Conservation (phyloP, 345 rosid species). For the Lepidium aucheri region DNA sequence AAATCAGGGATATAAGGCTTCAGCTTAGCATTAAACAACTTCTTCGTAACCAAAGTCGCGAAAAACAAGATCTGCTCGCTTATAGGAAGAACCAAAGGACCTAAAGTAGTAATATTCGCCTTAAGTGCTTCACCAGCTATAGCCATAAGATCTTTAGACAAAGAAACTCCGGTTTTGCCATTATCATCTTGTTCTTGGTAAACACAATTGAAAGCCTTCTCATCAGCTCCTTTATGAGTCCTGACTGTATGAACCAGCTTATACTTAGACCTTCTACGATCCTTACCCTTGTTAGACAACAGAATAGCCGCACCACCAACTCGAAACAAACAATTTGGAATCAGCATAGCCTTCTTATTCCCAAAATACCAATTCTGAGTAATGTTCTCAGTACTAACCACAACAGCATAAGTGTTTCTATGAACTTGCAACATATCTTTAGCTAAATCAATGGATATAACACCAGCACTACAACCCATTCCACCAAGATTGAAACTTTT, state of each 20-base stretch:
- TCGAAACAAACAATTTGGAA: constrained; percentile 83
- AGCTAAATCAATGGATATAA: constrained; percentile 72
- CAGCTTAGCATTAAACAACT: constrained; percentile 44
- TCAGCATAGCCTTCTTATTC: constrained; percentile 78
- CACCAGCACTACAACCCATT: constrained; percentile 95
- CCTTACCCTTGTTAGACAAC: constrained; percentile 53
- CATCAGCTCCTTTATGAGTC: constrained; percentile 87
- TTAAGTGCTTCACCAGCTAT: constrained; percentile 88
- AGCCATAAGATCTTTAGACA: constrained; percentile 87
- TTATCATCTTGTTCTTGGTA: constrained; percentile 79
- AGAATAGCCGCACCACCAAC: constrained; percentile 74
- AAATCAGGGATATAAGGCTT: constrained; percentile 92
- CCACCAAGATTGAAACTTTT: constrained; percentile 75
- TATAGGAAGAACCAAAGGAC: constrained; percentile 86
- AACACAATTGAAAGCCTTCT: constrained; percentile 76
- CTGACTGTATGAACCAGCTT: constrained; percentile 79
- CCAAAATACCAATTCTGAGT: constrained; percentile 97
- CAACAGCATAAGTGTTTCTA: constrained; percentile 79
- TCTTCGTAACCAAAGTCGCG: constrained; percentile 55
- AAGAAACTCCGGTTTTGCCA: constrained; percentile 76
- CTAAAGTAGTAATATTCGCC: constrained; percentile 75
- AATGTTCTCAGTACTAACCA: constrained; percentile 81
- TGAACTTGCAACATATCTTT: constrained; percentile 84
- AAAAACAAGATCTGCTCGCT: constrained; percentile 89
- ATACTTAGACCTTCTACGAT: constrained; percentile 62